Evolutionary conservation across 768 basidiomycete species (phyloP).

Genomic region (Mycena floridula): DNA sequence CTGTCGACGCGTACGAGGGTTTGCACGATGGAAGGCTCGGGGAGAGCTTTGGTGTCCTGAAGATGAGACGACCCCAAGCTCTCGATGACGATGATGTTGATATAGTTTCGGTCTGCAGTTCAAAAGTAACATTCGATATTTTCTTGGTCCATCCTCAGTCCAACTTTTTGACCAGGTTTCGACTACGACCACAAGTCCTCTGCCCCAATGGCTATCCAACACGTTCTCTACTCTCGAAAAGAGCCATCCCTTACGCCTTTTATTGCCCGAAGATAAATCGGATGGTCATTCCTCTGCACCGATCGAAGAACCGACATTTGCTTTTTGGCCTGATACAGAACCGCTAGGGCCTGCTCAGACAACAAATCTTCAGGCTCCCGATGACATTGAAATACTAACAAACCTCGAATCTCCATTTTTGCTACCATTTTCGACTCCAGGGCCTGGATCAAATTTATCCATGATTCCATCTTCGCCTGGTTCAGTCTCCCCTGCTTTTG

Average conservation of each 20-base stretch:
- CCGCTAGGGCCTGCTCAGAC: too few species aligned
- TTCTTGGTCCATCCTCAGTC: too few species aligned
- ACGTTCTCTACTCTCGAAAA: background rate
- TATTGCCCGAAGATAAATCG: background rate
- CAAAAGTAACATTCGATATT: too few species aligned
- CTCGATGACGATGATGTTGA: too few species aligned
- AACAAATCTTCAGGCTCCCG: too few species aligned
- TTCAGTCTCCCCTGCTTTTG: background rate
- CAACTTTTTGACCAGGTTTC: too few species aligned
- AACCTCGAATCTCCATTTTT: background rate
- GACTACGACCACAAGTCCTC: background rate
- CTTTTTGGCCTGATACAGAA: constrained; percentile 14
- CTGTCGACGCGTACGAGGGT: background rate
- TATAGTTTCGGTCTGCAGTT: too few species aligned
- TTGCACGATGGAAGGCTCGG: background rate
- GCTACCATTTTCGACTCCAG: constrained; percentile 12
- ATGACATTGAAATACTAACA: too few species aligned
- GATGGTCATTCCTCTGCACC: background rate
- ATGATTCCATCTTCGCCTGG: constrained; percentile 5
- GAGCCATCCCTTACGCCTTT: background rate
- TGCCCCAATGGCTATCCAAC: background rate
- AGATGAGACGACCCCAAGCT: background rate
- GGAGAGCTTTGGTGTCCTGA: background rate
- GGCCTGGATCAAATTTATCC: constrained; percentile 7
- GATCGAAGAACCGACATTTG: constrained; percentile 13